Conservation (phyloP, 1,139 yeast species). For the Magnusiomyces tetraspermus region DNA sequence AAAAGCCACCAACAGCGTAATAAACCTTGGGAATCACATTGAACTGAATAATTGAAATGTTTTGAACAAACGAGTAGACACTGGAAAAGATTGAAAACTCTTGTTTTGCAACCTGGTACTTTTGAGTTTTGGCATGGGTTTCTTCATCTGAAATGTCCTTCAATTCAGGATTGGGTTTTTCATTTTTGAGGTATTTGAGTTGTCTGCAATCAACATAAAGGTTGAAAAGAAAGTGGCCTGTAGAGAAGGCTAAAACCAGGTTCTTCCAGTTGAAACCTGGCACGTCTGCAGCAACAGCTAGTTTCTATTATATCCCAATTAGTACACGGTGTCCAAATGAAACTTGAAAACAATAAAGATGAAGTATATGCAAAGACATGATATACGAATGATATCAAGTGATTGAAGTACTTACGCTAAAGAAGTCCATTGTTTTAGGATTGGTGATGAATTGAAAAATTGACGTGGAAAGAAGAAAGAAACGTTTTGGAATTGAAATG, state of each 20-base stretch:
- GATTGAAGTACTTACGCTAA: not conserved
- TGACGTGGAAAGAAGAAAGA: not conserved
- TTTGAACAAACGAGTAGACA: slow-evolving; percentile 45
- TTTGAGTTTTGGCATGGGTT: slow-evolving; percentile 69
- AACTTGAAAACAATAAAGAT: not conserved
- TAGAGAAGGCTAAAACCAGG: slow-evolving; percentile 62
- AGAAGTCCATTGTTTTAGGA: not conserved
- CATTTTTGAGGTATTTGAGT: slow-evolving; percentile 52
- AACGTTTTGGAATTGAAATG: not conserved
- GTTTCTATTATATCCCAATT: slow-evolving; percentile 15
- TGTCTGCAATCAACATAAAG: slow-evolving; percentile 69
- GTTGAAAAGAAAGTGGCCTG: slow-evolving; percentile 68
- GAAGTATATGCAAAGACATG: not conserved
- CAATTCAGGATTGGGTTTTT: slow-evolving; percentile 52
- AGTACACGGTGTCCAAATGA: not conserved
- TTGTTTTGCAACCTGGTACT: slow-evolving; percentile 75
- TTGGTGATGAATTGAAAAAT: not conserved
- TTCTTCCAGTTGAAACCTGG: slow-evolving; percentile 71
- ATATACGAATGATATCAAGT: too few relatives aligned
- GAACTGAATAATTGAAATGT: slow-evolving; percentile 47
- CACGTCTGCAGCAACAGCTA: slow-evolving; percentile 39
- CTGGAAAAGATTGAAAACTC: slow-evolving; percentile 54
- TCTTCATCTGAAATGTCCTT: slow-evolving; percentile 50
- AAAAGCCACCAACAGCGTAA: slow-evolving; percentile 41
- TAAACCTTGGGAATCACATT: slow-evolving; percentile 66